Conservation (phyloP, 306 rosid species). For the Canavalia gladiata region DNA sequence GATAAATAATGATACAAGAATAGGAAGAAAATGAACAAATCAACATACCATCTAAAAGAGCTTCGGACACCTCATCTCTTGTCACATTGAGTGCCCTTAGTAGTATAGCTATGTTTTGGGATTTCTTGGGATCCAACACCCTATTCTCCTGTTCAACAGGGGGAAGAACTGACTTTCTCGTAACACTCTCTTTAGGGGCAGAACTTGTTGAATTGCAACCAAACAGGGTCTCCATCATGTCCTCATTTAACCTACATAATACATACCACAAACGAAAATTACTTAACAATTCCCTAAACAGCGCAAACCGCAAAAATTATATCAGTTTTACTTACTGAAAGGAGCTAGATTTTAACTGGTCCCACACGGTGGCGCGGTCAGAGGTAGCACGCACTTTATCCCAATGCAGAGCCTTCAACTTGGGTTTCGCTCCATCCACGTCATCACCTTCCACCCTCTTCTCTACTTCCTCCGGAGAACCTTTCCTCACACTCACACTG, state of each 20-base stretch:
- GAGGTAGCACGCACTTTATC: slow-evolving; percentile 98
- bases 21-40: slow-evolving; percentile 27
- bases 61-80: slow-evolving; percentile 90
- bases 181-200: slow-evolving; percentile 64
- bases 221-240: slow-evolving; percentile 95
- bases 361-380: slow-evolving; percentile 97
- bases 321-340: slow-evolving; percentile 75
- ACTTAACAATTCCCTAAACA: neutral
- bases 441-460: slow-evolving; percentile 60
- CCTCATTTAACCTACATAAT: slow-evolving; percentile 82
- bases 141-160: slow-evolving; percentile 77
- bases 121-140: slow-evolving; percentile 93
- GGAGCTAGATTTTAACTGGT: slow-evolving; percentile 95
- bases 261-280: slow-evolving; percentile 37
- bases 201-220: slow-evolving; percentile 72
- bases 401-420: slow-evolving; percentile 96
- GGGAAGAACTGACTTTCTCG: slow-evolving; percentile 77
- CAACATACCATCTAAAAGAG: slow-evolving; percentile 87
- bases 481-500: slow-evolving; percentile 42
- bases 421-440: slow-evolving; percentile 77
- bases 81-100: slow-evolving; percentile 96
- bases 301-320: neutral
- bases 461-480: slow-evolving; percentile 36
- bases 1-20: neutral
- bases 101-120: slow-evolving; percentile 93